A percentile compares a stretch with the other conserved stretches of the same genome.
phyloP scores from a whole-genome alignment of 2,329 filamentous ascomycete species.

The Microcyclosporella mali region DNA sequence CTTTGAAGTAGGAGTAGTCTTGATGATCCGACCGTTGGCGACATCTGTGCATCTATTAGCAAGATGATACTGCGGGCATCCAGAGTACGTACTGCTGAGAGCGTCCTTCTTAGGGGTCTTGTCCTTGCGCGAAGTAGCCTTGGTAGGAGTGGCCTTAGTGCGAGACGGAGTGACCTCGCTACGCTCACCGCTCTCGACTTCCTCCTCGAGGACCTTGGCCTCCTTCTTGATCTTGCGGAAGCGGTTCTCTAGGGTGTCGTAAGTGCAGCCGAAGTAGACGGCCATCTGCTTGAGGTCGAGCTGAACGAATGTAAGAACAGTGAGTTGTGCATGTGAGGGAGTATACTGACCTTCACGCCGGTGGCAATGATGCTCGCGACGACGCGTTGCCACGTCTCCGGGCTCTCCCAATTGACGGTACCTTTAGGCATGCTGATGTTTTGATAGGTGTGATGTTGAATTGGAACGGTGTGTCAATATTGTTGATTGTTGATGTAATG shows the following conservation, averaged over 20 bases:
- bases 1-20: conserved; percentile 20
- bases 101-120: conserved; percentile 22
- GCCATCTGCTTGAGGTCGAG: conserved; percentile 42
- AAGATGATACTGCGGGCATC: not conserved
- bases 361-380: conserved; percentile 37
- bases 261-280: conserved; percentile 42
- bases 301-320: conserved; percentile 25
- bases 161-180: conserved; percentile 12
- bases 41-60: conserved; percentile 13
- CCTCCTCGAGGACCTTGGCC: conserved; percentile 29
- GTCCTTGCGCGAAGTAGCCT: conserved; percentile 19
- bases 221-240: conserved; percentile 42
- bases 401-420: conserved; percentile 34
- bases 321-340: not conserved
- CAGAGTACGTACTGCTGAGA: conserved; percentile 12
- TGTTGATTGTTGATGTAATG: not conserved
- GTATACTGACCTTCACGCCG: conserved; percentile 28
- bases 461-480: not conserved
- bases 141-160: conserved; percentile 5
- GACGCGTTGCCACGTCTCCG: conserved; percentile 34
- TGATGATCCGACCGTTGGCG: conserved; percentile 21
- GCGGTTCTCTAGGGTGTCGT: conserved; percentile 43
- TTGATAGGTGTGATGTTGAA: not conserved
- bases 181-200: conserved; percentile 20
- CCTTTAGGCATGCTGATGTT: conserved; percentile 11